Percentiles rank a stretch among this genome's conserved stretches.
These are phyloP conservation scores for Syzygium oleosum DNA, from an alignment of 345 rosid species.

Conservation along the genomic window DNA sequence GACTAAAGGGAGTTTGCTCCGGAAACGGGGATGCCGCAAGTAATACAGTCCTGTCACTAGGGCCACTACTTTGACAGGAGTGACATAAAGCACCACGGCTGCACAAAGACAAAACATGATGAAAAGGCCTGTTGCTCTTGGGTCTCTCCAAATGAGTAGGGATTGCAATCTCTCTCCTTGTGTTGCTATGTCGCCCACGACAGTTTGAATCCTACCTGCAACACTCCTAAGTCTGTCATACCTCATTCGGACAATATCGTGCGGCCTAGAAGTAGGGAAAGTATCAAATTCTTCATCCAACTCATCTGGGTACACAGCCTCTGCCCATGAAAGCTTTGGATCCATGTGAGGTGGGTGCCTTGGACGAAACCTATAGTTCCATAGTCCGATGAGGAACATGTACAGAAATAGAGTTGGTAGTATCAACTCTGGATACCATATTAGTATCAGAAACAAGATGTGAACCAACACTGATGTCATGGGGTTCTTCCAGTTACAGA, in stretches of 20 bases:
- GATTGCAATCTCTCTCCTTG: conserved; percentile 82
- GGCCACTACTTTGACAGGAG: conserved; percentile 55
- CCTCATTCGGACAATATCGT: conserved; percentile 57
- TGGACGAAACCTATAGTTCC: conserved; percentile 65
- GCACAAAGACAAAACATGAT: conserved; percentile 56
- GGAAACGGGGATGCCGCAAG: conserved; percentile 72
- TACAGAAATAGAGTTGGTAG: conserved; percentile 66
- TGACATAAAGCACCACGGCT: conserved; percentile 56
- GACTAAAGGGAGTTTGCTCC: conserved; percentile 72
- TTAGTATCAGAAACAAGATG: conserved; percentile 48
- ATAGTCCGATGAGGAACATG: conserved; percentile 67
- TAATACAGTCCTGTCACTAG: conserved; percentile 48
- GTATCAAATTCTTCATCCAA: conserved; percentile 84
- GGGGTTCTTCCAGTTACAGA: conserved; percentile 68
- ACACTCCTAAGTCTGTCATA: conserved; percentile 71
- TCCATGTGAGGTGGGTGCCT: conserved; percentile 80
- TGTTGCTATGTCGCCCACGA: conserved; percentile 72
- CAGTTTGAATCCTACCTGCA: conserved; percentile 74
- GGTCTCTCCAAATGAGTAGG: conserved; percentile 70
- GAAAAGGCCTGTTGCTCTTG: conserved; percentile 74
- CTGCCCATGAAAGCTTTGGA: conserved; percentile 73
- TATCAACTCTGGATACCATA: conserved; percentile 69
- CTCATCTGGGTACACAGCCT: conserved; percentile 60
- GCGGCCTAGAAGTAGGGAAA: conserved; percentile 50
- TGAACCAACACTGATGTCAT: conserved; percentile 58